Base-by-base conservation (phyloP, 805 yeast genomes). In the Metschnikowia henanensis region DNA sequence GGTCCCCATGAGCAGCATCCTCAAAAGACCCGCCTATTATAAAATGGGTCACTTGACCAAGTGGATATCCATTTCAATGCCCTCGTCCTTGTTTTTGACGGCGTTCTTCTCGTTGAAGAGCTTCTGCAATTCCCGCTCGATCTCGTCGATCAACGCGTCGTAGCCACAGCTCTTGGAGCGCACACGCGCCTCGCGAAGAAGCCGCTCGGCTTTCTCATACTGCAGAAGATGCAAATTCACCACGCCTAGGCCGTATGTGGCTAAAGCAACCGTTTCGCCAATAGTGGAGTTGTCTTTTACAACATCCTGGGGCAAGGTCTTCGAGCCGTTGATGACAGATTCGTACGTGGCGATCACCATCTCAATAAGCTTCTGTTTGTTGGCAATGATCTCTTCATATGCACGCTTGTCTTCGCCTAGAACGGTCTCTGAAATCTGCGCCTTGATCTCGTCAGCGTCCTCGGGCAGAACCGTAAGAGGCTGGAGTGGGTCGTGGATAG, bases 231-330 rank as follows among this genome's bases (percentile, higher is more conserved):
- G 87, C n/a, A 84, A 64, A 34, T 78, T 74, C 9, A 88, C 74
- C 5, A 90, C 95, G 2, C 97, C 98, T 31, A 87, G 70, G 0
- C 96, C 95, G 58, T 86, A 91, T 0, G 89, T 80, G 0, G 96
- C 81, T 59, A 91, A 70, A 0, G 95, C 94, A 32, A 85, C 80
- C 1, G 86, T 80, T 50, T 86, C 88, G 25, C 78, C 75, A 10
- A 84, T 64, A 30, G 39, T 52, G 46, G 21, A 45, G 35, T 59
- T 56, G 21, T 47, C 43, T n/a, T 45, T 41, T 22, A 54, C 49
- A 15, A 55, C 45, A 15, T 64, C 62, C 38, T 50, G 52, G 19
- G 70, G 64, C 33, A 70, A 50, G 12, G 57, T 48, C 41, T 61
- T 66, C n/a, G 69, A 59, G 25, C 57, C 62, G 33, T 49, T 58